Base-by-base conservation (phyloP, 176 grass and related monocot species). In the Eragrostis curvula region DNA sequence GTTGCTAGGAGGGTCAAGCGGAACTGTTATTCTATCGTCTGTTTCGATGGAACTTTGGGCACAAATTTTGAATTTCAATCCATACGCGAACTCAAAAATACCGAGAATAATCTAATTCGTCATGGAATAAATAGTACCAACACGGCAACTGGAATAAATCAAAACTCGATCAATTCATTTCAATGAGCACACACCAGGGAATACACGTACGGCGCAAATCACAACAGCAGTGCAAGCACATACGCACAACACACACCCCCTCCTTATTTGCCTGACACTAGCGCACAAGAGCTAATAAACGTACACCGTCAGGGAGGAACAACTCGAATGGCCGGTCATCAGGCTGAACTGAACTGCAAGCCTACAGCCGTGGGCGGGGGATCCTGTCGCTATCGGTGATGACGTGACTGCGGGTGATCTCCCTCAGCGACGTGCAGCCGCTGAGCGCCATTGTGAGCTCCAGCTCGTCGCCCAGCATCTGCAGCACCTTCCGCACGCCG, bases 401-500 rank as follows among this genome's bases (percentile, higher is more conserved):
- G 30, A 95, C 74, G 71, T 87, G 89, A 30, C 84, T 78, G 55
- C 89, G 87, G 0, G 81, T 92, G 64, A 95, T 92, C 60, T 92
- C 89, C 66, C 41, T 49, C 8, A 95, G 80, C 45, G 87, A 92
- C 56, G 87, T 91, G 80, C 89, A 95, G 17, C 92, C 92, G 49
- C 84, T 89, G 58, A 95, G 84, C 68, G 87, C 92, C 92, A 95
- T 95, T 73, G 92, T 87, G 21, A 92, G 74, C 89, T 95, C 92
- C n/a, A 95, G 84, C 85, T 95, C 92, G 68, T 95, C 86, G 15
- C 84, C 60, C 59, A 95, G 87, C 89, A 95, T 95, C 65, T 89
- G 85, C 45, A 95, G 81, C 76, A 89, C 81, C 73, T 89, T 89
- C 63, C 79, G 82, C 41, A 95, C 85, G 47, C 92, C 92, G n/a